Evolutionary conservation across 228 moss, liverwort and hornwort genomes (phyloP), one percentile per base, ranked within the genome.

Genomic region (Sphagnum magellanicum): DNA sequence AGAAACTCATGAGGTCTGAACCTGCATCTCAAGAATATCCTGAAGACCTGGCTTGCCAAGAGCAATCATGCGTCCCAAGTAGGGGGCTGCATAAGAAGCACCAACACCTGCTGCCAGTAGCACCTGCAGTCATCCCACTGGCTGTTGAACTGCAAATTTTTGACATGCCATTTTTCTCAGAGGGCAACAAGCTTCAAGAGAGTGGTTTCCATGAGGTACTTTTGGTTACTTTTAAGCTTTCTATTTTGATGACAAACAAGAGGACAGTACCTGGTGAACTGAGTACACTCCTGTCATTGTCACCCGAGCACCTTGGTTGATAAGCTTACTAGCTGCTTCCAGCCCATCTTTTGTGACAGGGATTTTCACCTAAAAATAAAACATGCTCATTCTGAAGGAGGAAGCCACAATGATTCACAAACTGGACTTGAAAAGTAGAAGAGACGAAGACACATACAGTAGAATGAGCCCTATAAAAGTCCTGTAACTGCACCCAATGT

Each of bases 221-320:
- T n/a, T n/a, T n/a, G 17, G 32, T 32, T 32, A 32, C 32, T 3
- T 32, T 0, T 32, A 32, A 32, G 32, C 32, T 32, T 2, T 32
- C 32, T 32, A 32, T 32, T 32, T 32, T 32, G 32, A 32, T 32
- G 32, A 32, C 17, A 17, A 17, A 17, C 17, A 17, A 17, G 17
- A 17, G 10, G 6, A 49, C 8, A 49, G 1, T 46, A 85, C 88
- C 88, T 88, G 88, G 72, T 88, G 88, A 66, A 80, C 80, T 16
- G 88, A 85, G 65, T 80, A 88, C 53, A 88, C 76, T 63, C 88
- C 88, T 52, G 88, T 88, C 82, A 88, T 88, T n/a, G 88, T 88
- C 63, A 85, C 80, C 59, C 68, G 72, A 6, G 74, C 60, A 65
- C 82, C 76, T 59, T 76, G 66, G 60, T 72, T 76, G 6, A 66